Conservation (phyloP, 345 rosid genomes). For the Excoecaria agallocha region DNA sequence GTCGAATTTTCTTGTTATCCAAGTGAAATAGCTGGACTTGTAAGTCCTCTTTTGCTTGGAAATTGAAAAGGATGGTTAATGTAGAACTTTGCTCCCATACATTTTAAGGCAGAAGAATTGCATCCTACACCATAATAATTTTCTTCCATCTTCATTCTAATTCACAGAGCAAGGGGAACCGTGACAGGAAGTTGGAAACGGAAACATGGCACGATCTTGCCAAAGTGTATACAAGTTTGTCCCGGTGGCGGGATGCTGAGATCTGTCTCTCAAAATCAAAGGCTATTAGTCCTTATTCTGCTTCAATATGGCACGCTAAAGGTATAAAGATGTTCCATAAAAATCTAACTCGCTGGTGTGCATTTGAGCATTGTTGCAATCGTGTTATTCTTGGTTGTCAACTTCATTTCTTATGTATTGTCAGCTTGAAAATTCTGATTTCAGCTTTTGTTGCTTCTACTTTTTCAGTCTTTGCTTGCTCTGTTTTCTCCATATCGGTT, state of each 20-base stretch:
- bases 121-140: too few species aligned
- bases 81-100: neutral
- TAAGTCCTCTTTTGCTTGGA: too few species aligned
- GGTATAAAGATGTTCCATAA: conserved; percentile 34
- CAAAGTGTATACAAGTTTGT: conserved; percentile 55
- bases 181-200: conserved; percentile 48
- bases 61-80: too few species aligned
- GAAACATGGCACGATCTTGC: conserved; percentile 82
- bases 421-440: neutral
- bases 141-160: neutral
- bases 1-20: too few species aligned
- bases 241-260: conserved; percentile 76
- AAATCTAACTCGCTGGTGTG: neutral
- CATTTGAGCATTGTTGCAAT: neutral
- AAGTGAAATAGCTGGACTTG: too few species aligned
- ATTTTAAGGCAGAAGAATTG: too few species aligned
- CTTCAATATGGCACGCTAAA: conserved; percentile 53
- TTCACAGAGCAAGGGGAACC: conserved; percentile 44
- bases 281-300: conserved; percentile 53
- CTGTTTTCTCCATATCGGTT: neutral
- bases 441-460: neutral
- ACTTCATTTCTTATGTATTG: too few species aligned
- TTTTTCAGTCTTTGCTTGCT: neutral
- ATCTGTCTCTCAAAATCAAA: conserved; percentile 67
- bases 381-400: neutral